phyloP scores from a whole-genome alignment of 352 stramenopile genomes.

The Pythium folliculosum region DNA sequence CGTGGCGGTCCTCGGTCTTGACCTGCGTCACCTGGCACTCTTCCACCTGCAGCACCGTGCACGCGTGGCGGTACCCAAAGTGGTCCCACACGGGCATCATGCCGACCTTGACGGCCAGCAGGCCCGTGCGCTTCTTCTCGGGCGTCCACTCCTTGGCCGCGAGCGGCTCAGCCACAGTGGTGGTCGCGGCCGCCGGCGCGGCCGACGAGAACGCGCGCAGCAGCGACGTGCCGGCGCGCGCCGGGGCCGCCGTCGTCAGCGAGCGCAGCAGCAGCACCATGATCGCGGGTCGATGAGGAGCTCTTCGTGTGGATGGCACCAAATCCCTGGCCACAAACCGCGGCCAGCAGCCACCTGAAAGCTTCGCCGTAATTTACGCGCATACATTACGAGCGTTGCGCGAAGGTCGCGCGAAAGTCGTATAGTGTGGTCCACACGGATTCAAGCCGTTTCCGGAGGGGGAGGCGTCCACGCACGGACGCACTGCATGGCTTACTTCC shows the following conservation, averaged over 20 bases:
- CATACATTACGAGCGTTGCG: constrained; percentile 1
- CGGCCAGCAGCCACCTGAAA: neutral
- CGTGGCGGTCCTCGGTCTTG: constrained; percentile 93
- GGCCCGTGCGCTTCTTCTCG: constrained; percentile 87
- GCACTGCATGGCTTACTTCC: neutral
- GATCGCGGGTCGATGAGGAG: neutral
- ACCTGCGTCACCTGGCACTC: constrained; percentile 95
- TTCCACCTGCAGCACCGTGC: constrained; percentile 92
- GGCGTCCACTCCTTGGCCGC: constrained; percentile 50
- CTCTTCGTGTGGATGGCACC: neutral
- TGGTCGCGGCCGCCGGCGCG: neutral
- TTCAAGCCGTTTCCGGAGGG: neutral
- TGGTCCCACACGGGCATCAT: constrained; percentile 99
- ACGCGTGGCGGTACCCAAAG: constrained; percentile 96
- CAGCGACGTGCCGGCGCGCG: constrained; percentile 17
- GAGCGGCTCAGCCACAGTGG: constrained; percentile 17
- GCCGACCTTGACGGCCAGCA: constrained; percentile 97
- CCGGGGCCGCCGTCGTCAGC: constrained; percentile 14
- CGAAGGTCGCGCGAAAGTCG: constrained; percentile 8
- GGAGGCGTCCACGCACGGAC: neutral
- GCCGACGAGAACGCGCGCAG: constrained; percentile 24
- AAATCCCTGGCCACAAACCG: constrained; percentile 3
- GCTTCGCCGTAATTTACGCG: constrained; percentile 5
- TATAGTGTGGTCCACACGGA: constrained; percentile 9
- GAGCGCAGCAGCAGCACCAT: constrained; percentile 24